Conservation (phyloP, 352 stramenopile genomes). For the Thraustotheca clavata region DNA sequence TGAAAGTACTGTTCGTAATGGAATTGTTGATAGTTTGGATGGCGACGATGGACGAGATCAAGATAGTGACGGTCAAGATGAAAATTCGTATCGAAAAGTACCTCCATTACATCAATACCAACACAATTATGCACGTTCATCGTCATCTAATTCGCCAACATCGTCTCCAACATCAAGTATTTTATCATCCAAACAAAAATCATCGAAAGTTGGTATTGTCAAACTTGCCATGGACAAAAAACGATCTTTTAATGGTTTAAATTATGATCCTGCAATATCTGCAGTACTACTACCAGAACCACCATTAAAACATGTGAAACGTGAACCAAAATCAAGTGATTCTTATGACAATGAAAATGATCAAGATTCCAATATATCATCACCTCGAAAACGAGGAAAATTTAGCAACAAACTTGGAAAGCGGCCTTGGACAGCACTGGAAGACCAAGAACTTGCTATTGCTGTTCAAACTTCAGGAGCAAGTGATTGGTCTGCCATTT, state of each 20-base stretch:
- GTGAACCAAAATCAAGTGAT: slow-evolving; percentile 2
- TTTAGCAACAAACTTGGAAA: slow-evolving; percentile 50
- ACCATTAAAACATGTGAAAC: neutral
- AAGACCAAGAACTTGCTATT: slow-evolving; percentile 47
- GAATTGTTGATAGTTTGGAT: neutral
- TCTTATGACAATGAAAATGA: slow-evolving; percentile 6
- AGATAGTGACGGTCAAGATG: slow-evolving; percentile 8
- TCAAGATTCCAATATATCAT: slow-evolving; percentile 10
- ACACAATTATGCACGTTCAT: neutral
- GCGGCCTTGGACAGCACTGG: slow-evolving; percentile 47
- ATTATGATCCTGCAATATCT: slow-evolving; percentile 11
- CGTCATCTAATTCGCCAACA: neutral
- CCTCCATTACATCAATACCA: neutral
- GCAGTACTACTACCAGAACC: slow-evolving; percentile 8
- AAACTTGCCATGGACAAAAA: neutral
- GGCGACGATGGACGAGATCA: neutral
- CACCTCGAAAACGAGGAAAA: slow-evolving; percentile 45
- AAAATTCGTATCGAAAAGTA: neutral
- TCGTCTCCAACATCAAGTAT: neutral
- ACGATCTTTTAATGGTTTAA: neutral
- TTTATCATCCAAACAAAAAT: neutral
- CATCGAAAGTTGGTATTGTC: neutral
- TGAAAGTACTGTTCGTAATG: neutral
- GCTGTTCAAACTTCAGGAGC: slow-evolving; percentile 46
- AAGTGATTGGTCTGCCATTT: slow-evolving; percentile 92